Percentiles rank a stretch among this genome's conserved stretches.
phyloP scores from a whole-genome alignment of 108 stramenopile genomes.

The Nitzschia sp. region DNA sequence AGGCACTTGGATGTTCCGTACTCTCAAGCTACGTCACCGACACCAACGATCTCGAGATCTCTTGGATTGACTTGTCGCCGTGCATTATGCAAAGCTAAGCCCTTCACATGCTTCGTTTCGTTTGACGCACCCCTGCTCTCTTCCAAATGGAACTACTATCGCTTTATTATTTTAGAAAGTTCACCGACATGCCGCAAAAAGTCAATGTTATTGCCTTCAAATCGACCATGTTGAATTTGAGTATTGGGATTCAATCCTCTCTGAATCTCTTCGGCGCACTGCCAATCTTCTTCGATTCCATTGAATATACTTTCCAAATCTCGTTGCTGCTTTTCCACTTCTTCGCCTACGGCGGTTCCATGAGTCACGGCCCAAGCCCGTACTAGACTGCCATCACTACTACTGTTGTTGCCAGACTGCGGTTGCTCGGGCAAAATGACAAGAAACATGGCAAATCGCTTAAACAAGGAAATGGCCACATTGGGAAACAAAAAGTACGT shows the following conservation, averaged over 20 bases:
- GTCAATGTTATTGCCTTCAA: constrained; percentile 17
- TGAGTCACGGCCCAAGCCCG: constrained; percentile 6
- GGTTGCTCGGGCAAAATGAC: neutral
- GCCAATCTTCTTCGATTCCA: constrained; percentile 24
- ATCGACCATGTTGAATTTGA: neutral
- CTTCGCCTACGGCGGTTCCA: neutral
- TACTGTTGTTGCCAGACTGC: neutral
- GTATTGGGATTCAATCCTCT: constrained; percentile 4
- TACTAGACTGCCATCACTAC: neutral
- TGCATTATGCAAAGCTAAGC: too few relatives aligned
- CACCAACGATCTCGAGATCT: too few relatives aligned
- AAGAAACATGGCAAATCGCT: constrained; percentile 9
- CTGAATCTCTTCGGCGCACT: constrained; percentile 21
- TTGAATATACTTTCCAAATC: constrained; percentile 9
- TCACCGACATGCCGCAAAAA: constrained; percentile 12
- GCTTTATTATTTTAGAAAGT: neutral
- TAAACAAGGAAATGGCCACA: constrained; percentile 10
- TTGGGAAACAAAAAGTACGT: constrained; percentile 12
- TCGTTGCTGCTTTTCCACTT: neutral
- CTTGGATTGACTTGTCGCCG: too few relatives aligned
- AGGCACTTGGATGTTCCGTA: too few relatives aligned
- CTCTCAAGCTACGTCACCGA: too few relatives aligned
- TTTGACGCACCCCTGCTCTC: too few relatives aligned
- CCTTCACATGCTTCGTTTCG: too few relatives aligned
- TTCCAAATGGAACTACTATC: too few relatives aligned